Conservation (phyloP, 495 filamentous ascomycete species). For the Aspergillus steynii region DNA sequence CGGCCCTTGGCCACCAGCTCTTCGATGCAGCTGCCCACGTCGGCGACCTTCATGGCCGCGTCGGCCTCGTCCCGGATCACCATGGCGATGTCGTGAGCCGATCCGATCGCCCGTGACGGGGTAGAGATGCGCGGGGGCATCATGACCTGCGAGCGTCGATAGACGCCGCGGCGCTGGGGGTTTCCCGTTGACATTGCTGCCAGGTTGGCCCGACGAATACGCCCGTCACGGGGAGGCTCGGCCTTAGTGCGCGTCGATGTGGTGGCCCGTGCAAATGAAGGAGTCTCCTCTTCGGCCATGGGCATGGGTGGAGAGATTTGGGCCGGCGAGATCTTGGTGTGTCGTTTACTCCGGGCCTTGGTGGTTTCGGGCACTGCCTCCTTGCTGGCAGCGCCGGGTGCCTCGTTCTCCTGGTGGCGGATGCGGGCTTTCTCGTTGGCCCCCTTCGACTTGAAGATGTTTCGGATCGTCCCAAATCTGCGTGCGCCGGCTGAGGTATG, state of each 20-base stretch:
- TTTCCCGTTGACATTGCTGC: slow-evolving; percentile 18
- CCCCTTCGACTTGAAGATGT: slow-evolving; percentile 22
- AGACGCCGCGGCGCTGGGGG: slow-evolving; percentile 9
- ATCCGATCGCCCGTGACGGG: no score
- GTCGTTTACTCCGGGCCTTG: slow-evolving; percentile 14
- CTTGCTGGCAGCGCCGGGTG: background rate
- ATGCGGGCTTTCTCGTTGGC: slow-evolving; percentile 13
- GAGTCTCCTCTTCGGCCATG: background rate
- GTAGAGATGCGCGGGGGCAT: background rate
- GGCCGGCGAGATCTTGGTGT: slow-evolving; percentile 8
- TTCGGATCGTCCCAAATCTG: slow-evolving; percentile 21
- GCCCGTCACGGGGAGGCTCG: background rate
- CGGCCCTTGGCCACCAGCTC: slow-evolving; percentile 13
- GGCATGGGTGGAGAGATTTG: slow-evolving; percentile 1
- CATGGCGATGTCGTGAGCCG: no score
- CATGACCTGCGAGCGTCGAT: slow-evolving; percentile 1
- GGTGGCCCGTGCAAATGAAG: slow-evolving; percentile 21
- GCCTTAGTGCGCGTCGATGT: slow-evolving; percentile 20
- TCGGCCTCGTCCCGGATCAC: background rate
- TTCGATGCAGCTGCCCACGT: slow-evolving; percentile 12
- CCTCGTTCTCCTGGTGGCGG: slow-evolving; percentile 8
- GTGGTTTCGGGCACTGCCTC: background rate
- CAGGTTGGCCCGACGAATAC: slow-evolving; percentile 10
- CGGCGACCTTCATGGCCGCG: slow-evolving; percentile 1
- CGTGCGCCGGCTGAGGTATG: slow-evolving; percentile 14